phyloP scores from a whole-genome alignment of 176 grass and related monocot species.

The Alloteropsis semialata region DNA sequence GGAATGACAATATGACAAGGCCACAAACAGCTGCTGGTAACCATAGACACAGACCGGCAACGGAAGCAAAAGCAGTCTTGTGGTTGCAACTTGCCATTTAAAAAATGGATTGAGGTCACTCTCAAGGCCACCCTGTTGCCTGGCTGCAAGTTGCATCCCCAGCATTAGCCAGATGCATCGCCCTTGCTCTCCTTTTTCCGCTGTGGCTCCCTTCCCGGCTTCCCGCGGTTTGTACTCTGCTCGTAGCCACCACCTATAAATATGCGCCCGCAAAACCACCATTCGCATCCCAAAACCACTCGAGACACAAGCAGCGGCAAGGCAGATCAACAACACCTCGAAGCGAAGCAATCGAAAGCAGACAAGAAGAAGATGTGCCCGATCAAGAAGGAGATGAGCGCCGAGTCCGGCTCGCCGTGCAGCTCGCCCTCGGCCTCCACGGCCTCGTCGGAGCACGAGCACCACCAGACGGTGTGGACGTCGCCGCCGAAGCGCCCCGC shows the following conservation, averaged over 20 bases:
- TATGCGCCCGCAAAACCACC: not conserved
- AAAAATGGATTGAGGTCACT: not conserved
- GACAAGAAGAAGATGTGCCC: slow-evolving; percentile 3
- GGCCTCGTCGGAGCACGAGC: slow-evolving; percentile 6
- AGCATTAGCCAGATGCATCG: slow-evolving; percentile 9
- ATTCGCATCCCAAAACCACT: not conserved
- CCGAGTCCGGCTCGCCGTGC: slow-evolving; percentile 17
- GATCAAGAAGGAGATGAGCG: slow-evolving; percentile 41
- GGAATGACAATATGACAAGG: not conserved
- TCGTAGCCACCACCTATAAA: slow-evolving; percentile 30
- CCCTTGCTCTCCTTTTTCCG: not conserved
- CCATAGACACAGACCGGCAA: not conserved
- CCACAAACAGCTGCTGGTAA: not conserved
- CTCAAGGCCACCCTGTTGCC: not conserved
- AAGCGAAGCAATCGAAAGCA: not conserved
- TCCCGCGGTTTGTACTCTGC: slow-evolving; percentile 12
- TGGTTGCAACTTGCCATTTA: too few species aligned
- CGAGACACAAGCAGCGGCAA: not conserved
- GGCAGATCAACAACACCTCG: not conserved
- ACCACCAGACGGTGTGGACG: slow-evolving; percentile 24
- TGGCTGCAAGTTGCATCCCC: not conserved
- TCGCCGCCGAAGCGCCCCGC: slow-evolving; percentile 47
- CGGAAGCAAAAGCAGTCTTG: not conserved
- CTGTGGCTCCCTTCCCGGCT: not conserved
- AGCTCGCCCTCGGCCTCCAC: slow-evolving; percentile 30